These are phyloP conservation scores for Epichloe sibirici DNA, from an alignment of 2,329 filamentous ascomycete species.

Conservation along the genomic window DNA sequence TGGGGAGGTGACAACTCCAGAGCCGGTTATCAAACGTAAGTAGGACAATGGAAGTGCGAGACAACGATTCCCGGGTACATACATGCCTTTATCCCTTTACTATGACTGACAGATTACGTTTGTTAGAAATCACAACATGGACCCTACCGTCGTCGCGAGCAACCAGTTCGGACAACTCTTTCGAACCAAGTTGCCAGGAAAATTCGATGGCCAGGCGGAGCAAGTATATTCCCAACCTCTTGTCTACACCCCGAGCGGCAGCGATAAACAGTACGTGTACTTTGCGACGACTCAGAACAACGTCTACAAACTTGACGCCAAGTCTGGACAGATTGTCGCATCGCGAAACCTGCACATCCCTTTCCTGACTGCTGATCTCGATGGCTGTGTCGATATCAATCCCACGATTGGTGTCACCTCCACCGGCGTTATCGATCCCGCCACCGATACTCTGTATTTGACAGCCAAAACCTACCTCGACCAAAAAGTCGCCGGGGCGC, in stretches of 20 bases:
- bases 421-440: slow-evolving; percentile 33
- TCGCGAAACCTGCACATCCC: slow-evolving; percentile 35
- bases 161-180: slow-evolving; percentile 44
- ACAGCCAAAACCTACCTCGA: slow-evolving; percentile 30
- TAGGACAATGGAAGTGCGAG: background rate
- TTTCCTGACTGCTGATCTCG: slow-evolving; percentile 35
- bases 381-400: slow-evolving; percentile 35
- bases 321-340: slow-evolving; percentile 38
- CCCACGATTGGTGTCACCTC: slow-evolving; percentile 33
- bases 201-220: slow-evolving; percentile 35
- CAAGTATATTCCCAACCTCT: slow-evolving; percentile 40
- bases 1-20: slow-evolving; percentile 46
- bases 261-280: slow-evolving; percentile 39
- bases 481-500: slow-evolving; percentile 18
- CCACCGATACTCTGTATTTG: slow-evolving; percentile 31
- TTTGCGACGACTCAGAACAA: slow-evolving; percentile 46
- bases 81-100: too few relatives aligned
- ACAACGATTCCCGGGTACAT: too few relatives aligned
- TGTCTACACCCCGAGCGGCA: slow-evolving; percentile 34
- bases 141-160: slow-evolving; percentile 43
- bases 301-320: slow-evolving; percentile 42
- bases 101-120: background rate
- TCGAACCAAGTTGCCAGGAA: slow-evolving; percentile 37
- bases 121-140: slow-evolving; percentile 46
- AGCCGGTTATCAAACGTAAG: slow-evolving; percentile 40